phyloP scores from a whole-genome alignment of 2,329 filamentous ascomycete species.

The Trichoderma semiorbis region DNA sequence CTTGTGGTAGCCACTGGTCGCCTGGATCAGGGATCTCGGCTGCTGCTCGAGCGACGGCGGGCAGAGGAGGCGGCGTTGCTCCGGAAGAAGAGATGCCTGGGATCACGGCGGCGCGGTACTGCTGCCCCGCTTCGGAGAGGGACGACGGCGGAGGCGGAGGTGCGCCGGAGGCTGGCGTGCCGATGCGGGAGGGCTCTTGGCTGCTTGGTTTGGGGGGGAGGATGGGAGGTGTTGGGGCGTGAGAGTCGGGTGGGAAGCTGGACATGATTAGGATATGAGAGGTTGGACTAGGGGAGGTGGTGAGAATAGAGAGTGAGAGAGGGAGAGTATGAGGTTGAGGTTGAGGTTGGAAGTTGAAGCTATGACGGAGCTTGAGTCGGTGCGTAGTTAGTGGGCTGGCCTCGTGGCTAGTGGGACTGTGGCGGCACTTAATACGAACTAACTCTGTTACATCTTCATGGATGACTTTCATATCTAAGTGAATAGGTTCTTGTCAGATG shows the following conservation, averaged over 20 bases:
- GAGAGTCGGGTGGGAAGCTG: constrained; percentile 29
- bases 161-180: constrained; percentile 55
- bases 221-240: constrained; percentile 52
- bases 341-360: background rate
- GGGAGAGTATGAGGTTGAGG: background rate
- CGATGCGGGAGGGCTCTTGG: constrained; percentile 64
- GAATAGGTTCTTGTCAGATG: background rate
- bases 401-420: constrained; percentile 10
- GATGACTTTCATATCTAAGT: background rate
- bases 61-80: constrained; percentile 18
- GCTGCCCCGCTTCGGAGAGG: background rate
- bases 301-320: background rate
- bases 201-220: constrained; percentile 70
- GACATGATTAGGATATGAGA: constrained; percentile 24
- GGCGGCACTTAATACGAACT: background rate
- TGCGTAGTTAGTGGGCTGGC: background rate
- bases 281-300: background rate
- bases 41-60: constrained; percentile 14
- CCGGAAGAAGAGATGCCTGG: background rate
- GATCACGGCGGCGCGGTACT: constrained; percentile 4
- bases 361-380: background rate
- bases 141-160: constrained; percentile 38
- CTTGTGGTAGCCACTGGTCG: constrained; percentile 73
- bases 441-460: background rate
- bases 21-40: constrained; percentile 54